Evolutionary conservation across 2,329 filamentous ascomycete genomes (phyloP).

Genomic region (Clarireedia homoeocarpa): DNA sequence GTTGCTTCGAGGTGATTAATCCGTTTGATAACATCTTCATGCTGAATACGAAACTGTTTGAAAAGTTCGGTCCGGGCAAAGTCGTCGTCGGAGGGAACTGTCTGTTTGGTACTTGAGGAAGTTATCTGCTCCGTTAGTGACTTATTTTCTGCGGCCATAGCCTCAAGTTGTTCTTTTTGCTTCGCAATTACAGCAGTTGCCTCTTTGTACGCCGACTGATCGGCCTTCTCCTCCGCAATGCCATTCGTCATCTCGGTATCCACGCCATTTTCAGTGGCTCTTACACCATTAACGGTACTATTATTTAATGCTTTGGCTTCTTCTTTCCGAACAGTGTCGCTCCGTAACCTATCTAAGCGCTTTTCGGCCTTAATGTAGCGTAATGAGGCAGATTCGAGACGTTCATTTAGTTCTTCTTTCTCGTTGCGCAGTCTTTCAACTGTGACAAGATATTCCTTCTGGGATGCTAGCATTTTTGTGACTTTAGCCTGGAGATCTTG

Average conservation of each 20-base stretch:
- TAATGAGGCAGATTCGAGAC: conserved; percentile 79
- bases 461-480: conserved; percentile 64
- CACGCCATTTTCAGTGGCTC: conserved; percentile 37
- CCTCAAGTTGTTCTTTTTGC: conserved; percentile 81
- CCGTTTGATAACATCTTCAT: conserved; percentile 86
- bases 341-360: conserved; percentile 83
- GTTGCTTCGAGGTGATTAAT: conserved; percentile 87
- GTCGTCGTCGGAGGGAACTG: conserved; percentile 80
- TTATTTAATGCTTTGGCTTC: conserved; percentile 76
- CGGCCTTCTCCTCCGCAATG: conserved; percentile 48
- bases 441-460: conserved; percentile 74
- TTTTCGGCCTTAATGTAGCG: conserved; percentile 95
- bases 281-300: conserved; percentile 31
- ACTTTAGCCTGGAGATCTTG: conserved; percentile 68
- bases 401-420: conserved; percentile 77
- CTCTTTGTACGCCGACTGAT: conserved; percentile 71
- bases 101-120: conserved; percentile 57
- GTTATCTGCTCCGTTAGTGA: conserved; percentile 71
- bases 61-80: conserved; percentile 89
- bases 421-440: conserved; percentile 68
- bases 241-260: conserved; percentile 39
- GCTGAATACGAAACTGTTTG: conserved; percentile 81
- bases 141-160: conserved; percentile 69
- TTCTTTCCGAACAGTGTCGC: conserved; percentile 80
- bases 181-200: conserved; percentile 68